A percentile compares a stretch with the other conserved stretches of the same genome.
These are phyloP conservation scores for Monosporascus sp. DNA, from an alignment of 2,329 filamentous ascomycete species.

Conservation along the genomic window DNA sequence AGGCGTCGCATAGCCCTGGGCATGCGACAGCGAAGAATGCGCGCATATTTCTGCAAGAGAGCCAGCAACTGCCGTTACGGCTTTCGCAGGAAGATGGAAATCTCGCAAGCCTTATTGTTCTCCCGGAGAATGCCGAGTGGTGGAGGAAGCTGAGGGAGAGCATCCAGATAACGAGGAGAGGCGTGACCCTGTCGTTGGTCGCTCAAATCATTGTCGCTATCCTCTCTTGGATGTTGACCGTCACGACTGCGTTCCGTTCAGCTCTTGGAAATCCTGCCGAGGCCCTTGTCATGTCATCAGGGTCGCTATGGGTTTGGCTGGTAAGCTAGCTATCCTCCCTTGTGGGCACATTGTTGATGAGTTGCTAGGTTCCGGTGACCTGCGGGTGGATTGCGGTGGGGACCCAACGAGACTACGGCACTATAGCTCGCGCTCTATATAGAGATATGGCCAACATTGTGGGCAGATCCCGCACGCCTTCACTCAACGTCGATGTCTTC, in stretches of 20 bases:
- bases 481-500: not conserved
- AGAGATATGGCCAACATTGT: constrained; percentile 6
- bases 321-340: constrained; percentile 1
- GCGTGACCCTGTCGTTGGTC: constrained; percentile 9
- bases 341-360: not conserved
- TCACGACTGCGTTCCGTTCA: constrained; percentile 6
- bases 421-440: constrained; percentile 6
- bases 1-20: constrained; percentile 1
- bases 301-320: constrained; percentile 15
- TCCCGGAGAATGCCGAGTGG: constrained; percentile 11
- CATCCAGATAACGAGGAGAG: constrained; percentile 9
- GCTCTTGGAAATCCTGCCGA: constrained; percentile 10
- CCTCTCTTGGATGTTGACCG: constrained; percentile 11
- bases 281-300: constrained; percentile 10
- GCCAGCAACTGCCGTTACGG: constrained; percentile 9
- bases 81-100: constrained; percentile 9
- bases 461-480: not conserved
- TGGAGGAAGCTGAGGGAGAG: constrained; percentile 8
- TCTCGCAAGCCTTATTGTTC: constrained; percentile 10
- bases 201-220: constrained; percentile 12
- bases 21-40: constrained; percentile 5
- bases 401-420: constrained; percentile 8
- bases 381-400: constrained; percentile 12
- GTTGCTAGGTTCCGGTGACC: constrained; percentile 9
- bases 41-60: constrained; percentile 11